These are phyloP conservation scores for Phaseolus lunatus DNA, from an alignment of 306 rosid genomes.

Conservation along the genomic window DNA sequence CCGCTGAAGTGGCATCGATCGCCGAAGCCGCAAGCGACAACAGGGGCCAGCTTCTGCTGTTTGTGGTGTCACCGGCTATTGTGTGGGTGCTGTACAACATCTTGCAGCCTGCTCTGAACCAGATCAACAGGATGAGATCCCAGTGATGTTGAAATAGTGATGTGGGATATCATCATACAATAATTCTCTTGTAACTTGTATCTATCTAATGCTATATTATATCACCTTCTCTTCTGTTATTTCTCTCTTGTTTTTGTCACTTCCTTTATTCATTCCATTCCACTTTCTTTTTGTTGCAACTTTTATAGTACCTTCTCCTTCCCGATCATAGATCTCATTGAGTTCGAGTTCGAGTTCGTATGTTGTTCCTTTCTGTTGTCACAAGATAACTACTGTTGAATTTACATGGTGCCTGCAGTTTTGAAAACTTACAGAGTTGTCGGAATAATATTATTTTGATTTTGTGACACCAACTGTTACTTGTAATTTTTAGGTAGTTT, in stretches of 20 bases:
- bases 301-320: not conserved
- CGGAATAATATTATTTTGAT: too few species aligned
- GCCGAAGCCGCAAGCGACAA: slow-evolving; percentile 66
- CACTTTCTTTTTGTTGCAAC: not conserved
- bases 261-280: not conserved
- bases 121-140: slow-evolving; percentile 88
- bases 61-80: slow-evolving; percentile 87
- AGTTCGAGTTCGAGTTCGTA: not conserved
- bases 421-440: too few species aligned
- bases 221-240: too few species aligned
- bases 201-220: slow-evolving; percentile 28
- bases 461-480: too few species aligned
- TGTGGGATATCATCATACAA: slow-evolving; percentile 1
- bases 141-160: slow-evolving; percentile 29
- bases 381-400: too few species aligned
- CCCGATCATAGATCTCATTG: not conserved
- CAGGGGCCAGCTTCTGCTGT: slow-evolving; percentile 78
- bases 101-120: slow-evolving; percentile 93
- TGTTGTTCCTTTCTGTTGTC: too few species aligned
- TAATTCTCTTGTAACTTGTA: slow-evolving; percentile 49
- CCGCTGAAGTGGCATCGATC: slow-evolving; percentile 56
- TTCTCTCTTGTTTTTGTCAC: not conserved
- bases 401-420: not conserved
- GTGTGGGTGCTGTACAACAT: slow-evolving; percentile 86
- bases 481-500: too few species aligned